Conservation (phyloP, 306 rosid species). For the Castanopsis chinensis region DNA sequence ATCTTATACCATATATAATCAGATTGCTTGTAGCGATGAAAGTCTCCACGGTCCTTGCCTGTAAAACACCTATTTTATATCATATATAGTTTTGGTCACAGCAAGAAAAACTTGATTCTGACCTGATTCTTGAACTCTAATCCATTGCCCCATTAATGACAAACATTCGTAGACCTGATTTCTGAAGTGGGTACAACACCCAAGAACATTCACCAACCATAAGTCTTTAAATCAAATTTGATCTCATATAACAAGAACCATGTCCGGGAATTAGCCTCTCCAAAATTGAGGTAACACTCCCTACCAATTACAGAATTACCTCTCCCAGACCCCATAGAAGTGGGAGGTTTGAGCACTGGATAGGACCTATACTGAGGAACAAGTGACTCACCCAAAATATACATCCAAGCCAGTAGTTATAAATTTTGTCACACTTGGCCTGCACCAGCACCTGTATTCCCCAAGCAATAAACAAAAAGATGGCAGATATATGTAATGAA, state of each 20-base stretch:
- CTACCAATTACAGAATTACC: too few relatives aligned
- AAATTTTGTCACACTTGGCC: slow-evolving; percentile 8
- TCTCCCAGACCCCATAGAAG: too few relatives aligned
- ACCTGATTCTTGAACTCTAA: background rate
- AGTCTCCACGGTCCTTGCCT: background rate
- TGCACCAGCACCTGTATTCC: slow-evolving; percentile 10
- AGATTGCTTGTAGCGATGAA: background rate
- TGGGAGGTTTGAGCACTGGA: background rate
- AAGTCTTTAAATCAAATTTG: background rate
- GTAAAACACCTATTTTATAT: background rate
- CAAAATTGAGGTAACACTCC: too few relatives aligned
- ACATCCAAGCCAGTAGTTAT: background rate
- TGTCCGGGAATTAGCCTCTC: background rate
- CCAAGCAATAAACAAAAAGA: slow-evolving; percentile 14
- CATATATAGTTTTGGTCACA: background rate
- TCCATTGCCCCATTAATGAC: background rate
- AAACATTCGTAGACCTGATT: background rate
- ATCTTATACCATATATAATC: background rate
- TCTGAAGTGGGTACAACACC: background rate
- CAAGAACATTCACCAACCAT: background rate
- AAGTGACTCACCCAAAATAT: slow-evolving; percentile 4
- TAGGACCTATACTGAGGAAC: slow-evolving; percentile 16
- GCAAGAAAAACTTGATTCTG: background rate
- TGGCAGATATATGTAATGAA: slow-evolving; percentile 14
- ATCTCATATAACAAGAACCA: background rate